Conservation (phyloP, 305 asterid species). For the Solanum chacoense region DNA sequence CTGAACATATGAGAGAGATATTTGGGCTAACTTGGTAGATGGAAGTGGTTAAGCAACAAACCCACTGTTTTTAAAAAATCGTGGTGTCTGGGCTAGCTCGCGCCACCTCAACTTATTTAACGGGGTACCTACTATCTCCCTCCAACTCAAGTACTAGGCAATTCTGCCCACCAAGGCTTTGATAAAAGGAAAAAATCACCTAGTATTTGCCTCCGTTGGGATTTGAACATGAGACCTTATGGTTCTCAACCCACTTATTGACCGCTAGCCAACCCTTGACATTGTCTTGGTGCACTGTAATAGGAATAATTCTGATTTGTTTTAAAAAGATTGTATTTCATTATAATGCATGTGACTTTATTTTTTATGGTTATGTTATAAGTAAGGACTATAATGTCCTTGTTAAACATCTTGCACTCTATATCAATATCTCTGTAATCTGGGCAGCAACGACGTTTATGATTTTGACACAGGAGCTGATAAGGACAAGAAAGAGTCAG, state of each 20-base stretch:
- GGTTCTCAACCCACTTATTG: not conserved
- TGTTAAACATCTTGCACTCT: not conserved
- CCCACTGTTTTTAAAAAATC: not conserved
- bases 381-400: not conserved
- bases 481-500: conserved; percentile 89
- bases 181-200: not conserved
- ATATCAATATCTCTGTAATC: conserved; percentile 11
- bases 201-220: not conserved
- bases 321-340: not conserved
- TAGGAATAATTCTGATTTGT: not conserved
- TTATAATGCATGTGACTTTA: not conserved
- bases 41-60: not conserved
- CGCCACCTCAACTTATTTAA: not conserved
- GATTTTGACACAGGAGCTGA: conserved; percentile 98
- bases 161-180: not conserved
- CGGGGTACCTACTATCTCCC: not conserved
- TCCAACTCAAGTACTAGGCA: not conserved
- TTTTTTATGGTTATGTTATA: not conserved
- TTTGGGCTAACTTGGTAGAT: not conserved
- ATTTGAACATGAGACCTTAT: not conserved
- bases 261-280: not conserved
- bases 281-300: not conserved
- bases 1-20: not conserved
- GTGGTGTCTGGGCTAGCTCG: not conserved
- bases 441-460: conserved; percentile 86